Evolutionary conservation across 23 red algal species (phyloP).

Genomic region (Gracilaria domingensis): DNA sequence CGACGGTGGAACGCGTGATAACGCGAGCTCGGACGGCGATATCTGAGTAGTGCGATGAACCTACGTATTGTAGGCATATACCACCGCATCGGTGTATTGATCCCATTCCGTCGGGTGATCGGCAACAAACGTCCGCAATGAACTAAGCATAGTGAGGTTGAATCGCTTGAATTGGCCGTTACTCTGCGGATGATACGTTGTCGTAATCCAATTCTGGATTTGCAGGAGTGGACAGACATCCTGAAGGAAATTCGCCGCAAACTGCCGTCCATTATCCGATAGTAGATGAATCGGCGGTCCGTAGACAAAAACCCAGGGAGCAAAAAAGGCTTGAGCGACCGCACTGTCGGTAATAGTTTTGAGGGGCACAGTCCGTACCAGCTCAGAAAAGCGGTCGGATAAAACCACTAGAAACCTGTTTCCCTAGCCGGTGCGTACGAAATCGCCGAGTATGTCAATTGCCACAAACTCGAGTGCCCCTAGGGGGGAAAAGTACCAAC

Average conservation of each 20-base stretch:
- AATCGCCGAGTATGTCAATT: neutral
- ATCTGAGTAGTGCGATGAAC: neutral
- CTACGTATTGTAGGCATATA: constrained; percentile 9
- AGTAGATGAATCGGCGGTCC: neutral
- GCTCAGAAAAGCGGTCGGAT: neutral
- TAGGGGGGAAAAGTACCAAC: constrained; percentile 4
- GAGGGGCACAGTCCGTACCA: neutral
- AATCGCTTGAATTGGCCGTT: constrained; percentile 14
- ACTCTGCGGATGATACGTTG: constrained; percentile 11
- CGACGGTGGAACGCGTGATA: constrained; percentile 13
- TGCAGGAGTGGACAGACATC: neutral
- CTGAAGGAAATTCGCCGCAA: constrained; percentile 2
- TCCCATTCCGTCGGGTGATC: neutral
- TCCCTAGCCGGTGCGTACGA: neutral
- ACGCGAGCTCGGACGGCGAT: constrained; percentile 2
- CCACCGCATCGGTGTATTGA: neutral
- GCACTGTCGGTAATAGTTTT: neutral
- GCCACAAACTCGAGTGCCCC: neutral
- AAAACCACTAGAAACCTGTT: neutral
- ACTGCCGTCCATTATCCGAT: constrained; percentile 10
- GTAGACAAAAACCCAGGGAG: neutral
- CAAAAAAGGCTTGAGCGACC: neutral
- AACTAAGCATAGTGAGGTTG: neutral
- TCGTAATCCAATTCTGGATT: neutral
- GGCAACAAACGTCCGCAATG: neutral